Base-by-base conservation (phyloP, 768 basidiomycete genomes). In the Tricholomella constricta region DNA sequence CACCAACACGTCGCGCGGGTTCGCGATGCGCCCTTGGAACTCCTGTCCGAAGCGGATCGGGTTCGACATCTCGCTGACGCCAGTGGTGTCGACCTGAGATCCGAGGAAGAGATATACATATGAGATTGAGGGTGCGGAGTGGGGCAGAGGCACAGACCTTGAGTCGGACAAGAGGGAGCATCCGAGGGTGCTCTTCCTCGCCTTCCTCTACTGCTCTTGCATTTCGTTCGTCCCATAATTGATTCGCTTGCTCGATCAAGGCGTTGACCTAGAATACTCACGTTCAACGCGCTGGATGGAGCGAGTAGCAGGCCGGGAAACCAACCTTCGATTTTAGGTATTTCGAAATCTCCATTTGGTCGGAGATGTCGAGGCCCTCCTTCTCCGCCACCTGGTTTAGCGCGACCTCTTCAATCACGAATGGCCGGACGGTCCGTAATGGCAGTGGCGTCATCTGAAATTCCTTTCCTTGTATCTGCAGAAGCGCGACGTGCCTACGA, bases 41-140 rank as follows among this genome's bases (percentile, higher is more conserved):
- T 96, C 91, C 67, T 96, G 94, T 1, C 97, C 96, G 66, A 99
- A 97, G 9, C 97, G 88, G 46, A 96, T 88, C 20, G 96, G 95
- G 67, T 99, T 99, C 48, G 90, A 93, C 73, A 93, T 93, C 62
- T 92, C 90, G 51, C 84, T 85, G 7, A 94, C 89, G 37, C 89
- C 91, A 0, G 95, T 91, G 0, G 93, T 95, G 65, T 96, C 93
- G 15, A 96, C 93, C 89, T 87, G 23, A 45, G 27, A 27, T 34
- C 29, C n/a, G 36, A 36, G 32, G n/a, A 1, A 26, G 11, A 20
- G 29, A n/a, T n/a, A n/a, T n/a, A n/a, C n/a, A n/a, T n/a, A 47
- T 35, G 17, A 52, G 47, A 43, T 12, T 2, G 14, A 19, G 12
- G 42, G 31, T 15, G 34, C 32, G 36, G 25, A 10, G 20, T 27